Conservation (phyloP, 345 rosid species). For the Melastoma malabathricum region DNA sequence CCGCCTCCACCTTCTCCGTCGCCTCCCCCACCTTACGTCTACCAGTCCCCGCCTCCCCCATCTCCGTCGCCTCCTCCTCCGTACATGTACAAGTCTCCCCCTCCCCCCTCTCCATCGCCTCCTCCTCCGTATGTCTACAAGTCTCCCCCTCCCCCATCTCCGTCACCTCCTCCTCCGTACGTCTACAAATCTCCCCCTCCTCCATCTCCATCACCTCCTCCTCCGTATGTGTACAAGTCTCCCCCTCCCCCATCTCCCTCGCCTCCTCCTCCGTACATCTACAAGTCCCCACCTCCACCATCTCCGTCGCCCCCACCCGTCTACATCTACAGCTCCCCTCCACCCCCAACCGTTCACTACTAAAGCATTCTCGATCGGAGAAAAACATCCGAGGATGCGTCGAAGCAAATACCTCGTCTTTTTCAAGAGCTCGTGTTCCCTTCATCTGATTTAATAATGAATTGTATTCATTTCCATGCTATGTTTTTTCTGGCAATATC, state of each 20-base stretch:
- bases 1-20: conserved; percentile 6
- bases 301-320: too few species aligned
- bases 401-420: too few species aligned
- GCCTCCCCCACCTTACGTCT: neutral
- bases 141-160: conserved; percentile 2
- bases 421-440: too few species aligned
- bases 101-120: conserved; percentile 1
- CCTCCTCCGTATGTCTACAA: too few species aligned
- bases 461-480: too few species aligned
- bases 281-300: neutral
- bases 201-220: conserved; percentile 2
- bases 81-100: neutral
- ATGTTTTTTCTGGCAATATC: too few species aligned
- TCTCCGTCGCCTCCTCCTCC: conserved; percentile 3
- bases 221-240: neutral
- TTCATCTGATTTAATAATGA: too few species aligned
- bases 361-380: too few species aligned
- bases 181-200: conserved; percentile 2
- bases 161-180: neutral
- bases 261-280: neutral
- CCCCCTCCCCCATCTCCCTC: neutral
- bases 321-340: conserved; percentile 1
- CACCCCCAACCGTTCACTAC: too few species aligned
- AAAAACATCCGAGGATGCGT: too few species aligned
- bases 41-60: neutral